phyloP scores from a whole-genome alignment of 139 green algal species.

The Picochlorum sp. region DNA sequence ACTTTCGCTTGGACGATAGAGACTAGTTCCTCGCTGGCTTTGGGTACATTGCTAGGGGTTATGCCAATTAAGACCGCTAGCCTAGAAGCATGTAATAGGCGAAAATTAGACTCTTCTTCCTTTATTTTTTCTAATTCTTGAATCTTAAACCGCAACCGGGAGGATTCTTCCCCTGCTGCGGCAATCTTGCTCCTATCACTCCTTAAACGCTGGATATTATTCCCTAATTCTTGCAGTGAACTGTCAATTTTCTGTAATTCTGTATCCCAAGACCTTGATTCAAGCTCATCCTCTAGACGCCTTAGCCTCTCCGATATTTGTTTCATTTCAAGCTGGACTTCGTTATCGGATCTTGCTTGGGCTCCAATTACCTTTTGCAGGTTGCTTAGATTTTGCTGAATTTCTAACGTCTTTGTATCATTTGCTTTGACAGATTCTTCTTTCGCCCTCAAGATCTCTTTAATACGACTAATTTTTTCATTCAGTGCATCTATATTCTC shows the following conservation, averaged over 20 bases:
- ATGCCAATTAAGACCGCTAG: not conserved
- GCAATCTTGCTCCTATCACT: conserved; percentile 27
- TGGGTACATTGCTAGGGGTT: not conserved
- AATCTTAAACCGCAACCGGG: conserved; percentile 13
- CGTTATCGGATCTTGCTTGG: not conserved
- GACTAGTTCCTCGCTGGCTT: not conserved
- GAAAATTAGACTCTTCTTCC: not conserved
- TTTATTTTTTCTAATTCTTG: conserved; percentile 5
- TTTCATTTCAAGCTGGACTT: not conserved
- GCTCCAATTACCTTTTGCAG: not conserved
- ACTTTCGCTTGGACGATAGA: not conserved
- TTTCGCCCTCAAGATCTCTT: conserved; percentile 31
- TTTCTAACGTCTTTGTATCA: conserved; percentile 2
- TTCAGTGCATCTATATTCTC: not conserved
- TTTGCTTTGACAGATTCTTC: conserved; percentile 20
- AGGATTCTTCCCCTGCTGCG: conserved; percentile 9
- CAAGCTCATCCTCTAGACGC: conserved; percentile 9
- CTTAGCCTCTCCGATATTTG: not conserved
- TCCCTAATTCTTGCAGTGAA: not conserved
- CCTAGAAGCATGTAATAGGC: not conserved
- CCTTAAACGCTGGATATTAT: not conserved
- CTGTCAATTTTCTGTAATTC: not conserved
- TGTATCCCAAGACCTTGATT: not conserved
- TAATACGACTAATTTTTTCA: conserved; percentile 11
- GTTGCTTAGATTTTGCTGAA: conserved; percentile 1